Evolutionary conservation across 352 stramenopile genomes (phyloP).

Genomic region (Elongisporangium prolatum): DNA sequence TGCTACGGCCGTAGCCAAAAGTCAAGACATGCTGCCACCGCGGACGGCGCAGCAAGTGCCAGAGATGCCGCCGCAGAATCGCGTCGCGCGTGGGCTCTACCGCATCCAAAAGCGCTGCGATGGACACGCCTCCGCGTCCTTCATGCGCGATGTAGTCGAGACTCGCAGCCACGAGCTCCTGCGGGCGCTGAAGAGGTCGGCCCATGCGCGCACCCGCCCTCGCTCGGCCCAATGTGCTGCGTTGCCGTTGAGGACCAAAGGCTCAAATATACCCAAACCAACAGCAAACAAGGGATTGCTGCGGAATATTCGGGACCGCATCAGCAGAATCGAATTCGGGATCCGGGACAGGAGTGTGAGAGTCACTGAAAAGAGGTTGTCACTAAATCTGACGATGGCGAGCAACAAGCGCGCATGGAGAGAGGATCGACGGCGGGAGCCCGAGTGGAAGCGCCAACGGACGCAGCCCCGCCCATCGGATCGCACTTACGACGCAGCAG

Average conservation of each 20-base stretch:
- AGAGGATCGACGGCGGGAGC: background rate
- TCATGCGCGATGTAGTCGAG: conserved; percentile 67
- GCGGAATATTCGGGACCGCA: background rate
- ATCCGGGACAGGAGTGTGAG: background rate
- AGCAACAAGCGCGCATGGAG: background rate
- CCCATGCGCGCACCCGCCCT: background rate
- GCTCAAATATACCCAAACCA: background rate
- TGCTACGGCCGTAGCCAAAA: conserved; percentile 10
- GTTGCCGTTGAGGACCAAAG: background rate
- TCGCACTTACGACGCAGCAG: background rate
- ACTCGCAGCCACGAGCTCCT: conserved; percentile 46
- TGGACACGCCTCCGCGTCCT: conserved; percentile 32
- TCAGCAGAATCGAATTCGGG: background rate
- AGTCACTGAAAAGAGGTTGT: background rate
- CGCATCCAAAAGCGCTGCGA: conserved; percentile 32
- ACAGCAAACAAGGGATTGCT: background rate
- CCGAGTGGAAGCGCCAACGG: background rate
- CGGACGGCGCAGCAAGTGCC: conserved; percentile 47
- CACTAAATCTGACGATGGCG: background rate
- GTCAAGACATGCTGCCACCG: conserved; percentile 42
- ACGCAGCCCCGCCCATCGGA: background rate
- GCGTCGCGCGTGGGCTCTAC: conserved; percentile 37
- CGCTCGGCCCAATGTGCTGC: background rate
- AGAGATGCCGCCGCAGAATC: conserved; percentile 43
- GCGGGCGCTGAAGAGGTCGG: conserved; percentile 15